Evolutionary conservation across 2,329 filamentous ascomycete species (phyloP), one percentile per base, ranked within the genome.

Genomic region (Phialophora macrospora): DNA sequence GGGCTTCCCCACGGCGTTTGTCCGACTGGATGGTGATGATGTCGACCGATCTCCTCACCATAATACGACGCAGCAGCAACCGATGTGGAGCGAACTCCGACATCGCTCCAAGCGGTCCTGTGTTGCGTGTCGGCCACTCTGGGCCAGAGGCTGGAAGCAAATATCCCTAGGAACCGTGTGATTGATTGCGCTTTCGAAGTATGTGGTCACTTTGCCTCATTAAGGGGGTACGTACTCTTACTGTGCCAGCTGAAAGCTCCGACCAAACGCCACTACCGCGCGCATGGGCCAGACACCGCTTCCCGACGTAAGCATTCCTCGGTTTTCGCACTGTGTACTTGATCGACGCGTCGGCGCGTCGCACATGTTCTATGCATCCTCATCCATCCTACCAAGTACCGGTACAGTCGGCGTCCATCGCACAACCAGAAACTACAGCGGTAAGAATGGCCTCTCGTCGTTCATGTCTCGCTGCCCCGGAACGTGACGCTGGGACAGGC

Each of bases 21-120:
- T 26, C 24, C 48, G 24, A 28, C 48, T 28, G 48, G 48, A 26
- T 26, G n/a, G 9, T 28, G 48, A 26, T 51, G 48, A 51, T 51
- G 48, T 51, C 48, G 48, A 24, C 24, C 11, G 14, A 7, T 51
- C 48, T 51, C 48, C 48, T 51, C 48, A 44, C 17, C 38, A n/a
- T 20, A n/a, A n/a, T 20, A n/a, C 34, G 11, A 7, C 14, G 17
- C 17, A n/a, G 14, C 4, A 26, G 48, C 20, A 20, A 26, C 14
- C 14, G 20, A 24, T 51, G 48, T 26, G 9, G 48, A 51, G 48
- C 24, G 48, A 51, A 51, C 48, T 51, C 48, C 48, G 48, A 51
- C 48, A 51, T 51, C 48, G 48, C 48, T 51, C 17, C 7, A 30
- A n/a, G n/a, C n/a, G n/a, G 38, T 17, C 3, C 38, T n/a, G 17